Conservation (phyloP, 2,329 filamentous ascomycete genomes). For the Teratosphaeria gauchensis region DNA sequence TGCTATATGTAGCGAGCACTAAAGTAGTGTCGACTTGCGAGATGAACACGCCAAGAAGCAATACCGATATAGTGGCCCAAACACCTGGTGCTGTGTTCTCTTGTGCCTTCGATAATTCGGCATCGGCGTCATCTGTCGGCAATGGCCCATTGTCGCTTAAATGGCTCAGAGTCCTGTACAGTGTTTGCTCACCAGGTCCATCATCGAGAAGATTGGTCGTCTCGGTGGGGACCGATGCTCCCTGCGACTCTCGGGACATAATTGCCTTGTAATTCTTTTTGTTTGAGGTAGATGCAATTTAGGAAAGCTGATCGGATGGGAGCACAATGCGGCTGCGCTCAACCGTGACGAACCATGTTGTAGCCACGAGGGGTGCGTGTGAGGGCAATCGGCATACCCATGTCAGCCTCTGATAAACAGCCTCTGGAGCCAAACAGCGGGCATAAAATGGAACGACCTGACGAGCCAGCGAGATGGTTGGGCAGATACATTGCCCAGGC, state of each 20-base stretch:
- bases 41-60: slow-evolving; percentile 53
- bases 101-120: slow-evolving; percentile 7
- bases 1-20: slow-evolving; percentile 63
- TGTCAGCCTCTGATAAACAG: too few species aligned
- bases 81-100: slow-evolving; percentile 3
- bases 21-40: slow-evolving; percentile 68
- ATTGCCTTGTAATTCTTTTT: background rate
- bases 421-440: too few species aligned
- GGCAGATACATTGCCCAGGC: too few species aligned
- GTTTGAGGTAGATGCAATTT: too few species aligned
- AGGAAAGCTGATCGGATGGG: too few species aligned
- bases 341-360: too few species aligned
- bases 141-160: slow-evolving; percentile 1
- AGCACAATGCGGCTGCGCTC: too few species aligned
- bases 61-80: slow-evolving; percentile 21
- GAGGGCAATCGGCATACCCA: too few species aligned
- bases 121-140: slow-evolving; percentile 15
- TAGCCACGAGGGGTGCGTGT: too few species aligned
- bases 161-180: slow-evolving; percentile 1
- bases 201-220: background rate
- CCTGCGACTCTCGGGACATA: background rate
- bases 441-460: too few species aligned
- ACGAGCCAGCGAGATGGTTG: too few species aligned
- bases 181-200: background rate
- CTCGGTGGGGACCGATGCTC: background rate